Evolutionary conservation across 352 stramenopile species (phyloP), one percentile per base, ranked within the genome.

Genomic region (Thalassiosira mediterranea): DNA sequence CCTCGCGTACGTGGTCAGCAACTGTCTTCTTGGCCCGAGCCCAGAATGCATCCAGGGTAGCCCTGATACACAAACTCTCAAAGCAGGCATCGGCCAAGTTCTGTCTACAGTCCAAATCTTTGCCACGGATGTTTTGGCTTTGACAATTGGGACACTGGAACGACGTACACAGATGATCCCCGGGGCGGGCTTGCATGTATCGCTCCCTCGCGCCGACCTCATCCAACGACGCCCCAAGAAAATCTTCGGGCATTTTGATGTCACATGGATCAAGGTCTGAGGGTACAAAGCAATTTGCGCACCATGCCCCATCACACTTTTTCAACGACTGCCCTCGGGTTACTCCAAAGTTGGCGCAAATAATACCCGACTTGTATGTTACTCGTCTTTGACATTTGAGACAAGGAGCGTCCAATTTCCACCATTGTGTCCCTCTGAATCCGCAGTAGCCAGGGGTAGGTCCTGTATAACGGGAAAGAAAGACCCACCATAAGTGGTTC

Each of bases 31-130:
- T 31, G 1, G 61, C 15, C n/a, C 51, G 29, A 13, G 61, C 23
- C 61, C 61, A 71, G 25, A 71, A 71, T 1, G 61, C 61, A 52
- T 71, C 61, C 32, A 71, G 47, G 19, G 23, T 62, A 1, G 61
- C 61, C n/a, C 61, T 3, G 7, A 57, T 66, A 13, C 15, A 34
- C 11, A 52, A 4, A 10, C 10, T 57, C 25, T 58, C 34, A 26
- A 75, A 68, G 8, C 23, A 34, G 17, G 34, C 28, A 46, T 75
- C 65, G 3, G 11, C 32, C 4, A 49, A n/a, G n/a, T n/a, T 34
- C 0, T 25, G 1, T 10, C 28, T 32, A 17, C 0, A 7, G 3
- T 19, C 1, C 11, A 67, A 37, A 40, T 48, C 21, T 5, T 8
- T 52, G 1, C 42, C 40, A 15, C 53, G 7, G 34, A 75, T 67